phyloP scores from a whole-genome alignment of 2,329 filamentous ascomycete species.

The Aspergillus quadrilineatus region DNA sequence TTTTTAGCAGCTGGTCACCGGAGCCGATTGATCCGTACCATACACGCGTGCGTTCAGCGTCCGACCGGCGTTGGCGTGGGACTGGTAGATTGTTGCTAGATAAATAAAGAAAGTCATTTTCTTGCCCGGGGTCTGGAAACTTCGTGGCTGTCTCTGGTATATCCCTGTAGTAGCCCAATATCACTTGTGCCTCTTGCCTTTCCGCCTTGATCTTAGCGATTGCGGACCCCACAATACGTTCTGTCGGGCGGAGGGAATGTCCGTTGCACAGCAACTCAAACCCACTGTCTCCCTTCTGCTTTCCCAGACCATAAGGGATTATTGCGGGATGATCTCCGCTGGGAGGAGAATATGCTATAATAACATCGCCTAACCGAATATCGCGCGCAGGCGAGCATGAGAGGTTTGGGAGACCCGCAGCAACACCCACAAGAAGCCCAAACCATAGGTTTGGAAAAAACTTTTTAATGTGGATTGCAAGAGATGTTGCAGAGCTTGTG shows the following conservation, averaged over 20 bases:
- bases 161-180: background rate
- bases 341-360: slow-evolving; percentile 29
- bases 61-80: background rate
- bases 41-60: slow-evolving; percentile 3
- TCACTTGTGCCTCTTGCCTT: background rate
- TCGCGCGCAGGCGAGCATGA: slow-evolving; percentile 26
- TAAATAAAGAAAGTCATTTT: slow-evolving; percentile 1
- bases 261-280: slow-evolving; percentile 30
- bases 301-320: slow-evolving; percentile 37
- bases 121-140: slow-evolving; percentile 8
- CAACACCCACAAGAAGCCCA: slow-evolving; percentile 40
- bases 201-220: slow-evolving; percentile 10
- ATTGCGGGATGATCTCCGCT: slow-evolving; percentile 27
- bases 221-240: slow-evolving; percentile 33
- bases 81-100: background rate
- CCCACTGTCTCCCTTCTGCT: slow-evolving; percentile 27
- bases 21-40: background rate
- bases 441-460: slow-evolving; percentile 41
- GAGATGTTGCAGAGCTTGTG: slow-evolving; percentile 33
- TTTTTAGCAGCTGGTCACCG: slow-evolving; percentile 8
- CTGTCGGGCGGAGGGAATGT: slow-evolving; percentile 28
- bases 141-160: background rate
- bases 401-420: slow-evolving; percentile 36
- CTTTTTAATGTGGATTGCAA: slow-evolving; percentile 34
- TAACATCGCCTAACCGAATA: slow-evolving; percentile 42